Evolutionary conservation across 192 early-diverging fungal species (phyloP), one percentile per base, ranked within the genome.

Genomic region (Backusella circina): DNA sequence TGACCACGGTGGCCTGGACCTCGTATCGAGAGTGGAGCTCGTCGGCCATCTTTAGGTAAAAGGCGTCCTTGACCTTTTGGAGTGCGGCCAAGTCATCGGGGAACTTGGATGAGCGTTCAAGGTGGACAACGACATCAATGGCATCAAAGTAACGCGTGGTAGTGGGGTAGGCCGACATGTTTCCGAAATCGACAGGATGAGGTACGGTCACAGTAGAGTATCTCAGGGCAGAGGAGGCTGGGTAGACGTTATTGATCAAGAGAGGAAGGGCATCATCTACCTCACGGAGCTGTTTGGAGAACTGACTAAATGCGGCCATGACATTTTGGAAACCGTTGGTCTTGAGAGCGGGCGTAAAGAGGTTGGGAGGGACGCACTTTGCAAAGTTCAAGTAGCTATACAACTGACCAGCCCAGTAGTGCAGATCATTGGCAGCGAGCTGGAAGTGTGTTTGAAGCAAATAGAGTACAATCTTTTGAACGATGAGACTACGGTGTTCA

Each of bases 21-120:
- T 85, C 80, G 13, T 76, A 81, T 83, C 74, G 85, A 72, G 51
- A 81, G 81, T 78, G 82, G 67, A 82, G 83, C 79, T 82, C 84
- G 61, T 93, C 90, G 31, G 88, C 91, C 50, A 99, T 84, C 51
- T 89, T 88, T 66, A 96, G 80, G 74, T 92, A 89, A 73, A 98
- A 95, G 8, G 97, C 96, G 0, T 87, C 78, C 82, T 99, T 99
- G 85, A 96, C 90, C 47, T 93, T 91, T 86, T 96, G 92, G 68
- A 99, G 87, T 6, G 96, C 95, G 2, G 78, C 81, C 1, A 97
- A 81, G 70, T 98, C 93, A 83, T 94, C 91, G 18, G 97, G 96
- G 96, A 96, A 99, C 77, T 93, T 90, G 35, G 80, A 84, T 10
- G 94, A 94, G 9, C 81, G 69, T 70, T 97, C 93, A 83, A 99